Evolutionary conservation across 2,329 filamentous ascomycete genomes (phyloP).

Genomic region (Ceratocystis variospora): DNA sequence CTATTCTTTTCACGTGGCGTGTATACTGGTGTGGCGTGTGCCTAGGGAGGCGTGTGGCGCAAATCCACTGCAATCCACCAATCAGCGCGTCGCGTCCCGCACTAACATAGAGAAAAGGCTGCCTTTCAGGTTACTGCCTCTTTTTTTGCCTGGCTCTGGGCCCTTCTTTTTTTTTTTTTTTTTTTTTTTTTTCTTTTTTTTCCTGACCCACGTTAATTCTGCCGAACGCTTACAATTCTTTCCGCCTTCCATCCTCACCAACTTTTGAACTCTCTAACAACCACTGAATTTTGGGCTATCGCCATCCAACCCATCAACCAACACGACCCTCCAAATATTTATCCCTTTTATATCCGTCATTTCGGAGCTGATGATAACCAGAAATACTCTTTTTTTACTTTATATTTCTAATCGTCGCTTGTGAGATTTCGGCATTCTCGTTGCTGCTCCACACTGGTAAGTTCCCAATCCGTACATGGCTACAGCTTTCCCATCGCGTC

Average conservation of each 20-base stretch:
- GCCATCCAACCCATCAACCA: constrained; percentile 16
- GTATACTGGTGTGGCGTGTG: background rate
- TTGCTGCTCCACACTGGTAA: constrained; percentile 7
- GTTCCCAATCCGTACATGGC: constrained; percentile 7
- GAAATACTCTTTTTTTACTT: constrained; percentile 10
- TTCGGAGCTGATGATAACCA: constrained; percentile 7
- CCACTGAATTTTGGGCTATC: constrained; percentile 17
- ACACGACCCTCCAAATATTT: constrained; percentile 8
- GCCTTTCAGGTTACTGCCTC: background rate
- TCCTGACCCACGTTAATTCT: constrained; percentile 13
- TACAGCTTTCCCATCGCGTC: constrained; percentile 17
- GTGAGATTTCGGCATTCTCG: background rate
- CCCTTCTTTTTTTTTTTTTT: constrained; percentile 9
- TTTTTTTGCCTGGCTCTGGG: background rate
- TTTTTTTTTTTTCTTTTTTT: constrained; percentile 13
- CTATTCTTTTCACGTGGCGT: background rate
- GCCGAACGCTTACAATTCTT: constrained; percentile 15
- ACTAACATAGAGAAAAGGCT: background rate
- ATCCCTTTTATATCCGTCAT: constrained; percentile 10
- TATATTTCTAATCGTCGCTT: background rate
- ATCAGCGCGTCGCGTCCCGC: constrained; percentile 14
- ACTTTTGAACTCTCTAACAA: constrained; percentile 16
- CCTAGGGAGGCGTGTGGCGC: background rate
- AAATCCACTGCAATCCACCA: constrained; percentile 9
- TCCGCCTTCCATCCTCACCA: constrained; percentile 18